Evolutionary conservation across 2,329 filamentous ascomycete species (phyloP), one percentile per base, ranked within the genome.

Genomic region (Zymoseptoria pseudotritici): DNA sequence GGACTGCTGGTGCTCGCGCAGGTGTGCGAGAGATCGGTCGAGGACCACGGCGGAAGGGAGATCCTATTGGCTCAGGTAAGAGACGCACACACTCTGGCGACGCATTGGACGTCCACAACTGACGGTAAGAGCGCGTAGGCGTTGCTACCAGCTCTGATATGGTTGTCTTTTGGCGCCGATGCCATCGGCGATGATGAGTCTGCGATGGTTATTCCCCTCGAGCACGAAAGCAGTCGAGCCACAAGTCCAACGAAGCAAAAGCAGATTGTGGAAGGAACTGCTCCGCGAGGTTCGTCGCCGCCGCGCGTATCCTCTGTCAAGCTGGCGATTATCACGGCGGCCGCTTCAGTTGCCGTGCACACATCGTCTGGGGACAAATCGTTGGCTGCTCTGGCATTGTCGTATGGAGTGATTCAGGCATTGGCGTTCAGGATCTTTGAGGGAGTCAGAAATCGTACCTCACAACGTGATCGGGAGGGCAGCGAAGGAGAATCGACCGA

Each of bases 1-100:
- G 71, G 64, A 9, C 69, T 78, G 55, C 69, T 79, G 46, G 76
- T 74, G 10, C 65, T 80, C 55, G 71, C 75, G 22, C 69, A 71
- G 49, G 69, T 79, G 46, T 79, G 77, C 69, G 77, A 79, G 62
- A 66, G 77, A 57, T 74, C 76, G n/a, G 73, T 74, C 11, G 36
- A 46, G 36, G 36, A 46, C 13, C 36, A 46, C 4, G 36, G 36
- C 36, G 63, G 75, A 78, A 61, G 74, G 73, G 56, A 70, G 74
- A 61, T 75, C 74, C 50, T 72, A 77, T n/a, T 75, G 76, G 73
- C 75, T 75, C 70, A 75, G 74, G 21, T 78, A 80, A 75, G 78
- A 79, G 61, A 64, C 61, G 57, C 49, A 19, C 49, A 50, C 53
- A 29, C 46, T 19, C 10, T 29, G n/a, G 3, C 52, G n/a, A 50